A percentile compares a stretch with the other conserved stretches of the same genome.
Conservation (phyloP, 2,329 filamentous ascomycete genomes). For the Stemphylium beticola region DNA sequence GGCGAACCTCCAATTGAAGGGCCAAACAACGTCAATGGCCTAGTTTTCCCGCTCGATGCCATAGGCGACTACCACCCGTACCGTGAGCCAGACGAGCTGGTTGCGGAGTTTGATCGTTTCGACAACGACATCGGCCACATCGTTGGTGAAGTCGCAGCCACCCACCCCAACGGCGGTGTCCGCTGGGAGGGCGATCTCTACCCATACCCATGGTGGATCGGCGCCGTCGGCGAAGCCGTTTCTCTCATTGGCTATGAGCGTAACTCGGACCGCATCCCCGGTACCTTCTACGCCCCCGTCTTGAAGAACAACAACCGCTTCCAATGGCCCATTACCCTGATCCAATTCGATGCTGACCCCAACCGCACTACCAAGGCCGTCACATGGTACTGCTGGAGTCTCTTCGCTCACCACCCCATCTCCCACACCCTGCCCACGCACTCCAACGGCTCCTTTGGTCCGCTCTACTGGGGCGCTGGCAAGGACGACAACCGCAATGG, state of each 20-base stretch:
- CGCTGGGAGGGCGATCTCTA: constrained; percentile 36
- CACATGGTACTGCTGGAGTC: constrained; percentile 47
- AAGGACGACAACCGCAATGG: constrained; percentile 35
- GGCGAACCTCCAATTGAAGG: constrained; percentile 40
- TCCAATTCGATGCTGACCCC: constrained; percentile 51
- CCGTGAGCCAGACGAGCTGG: constrained; percentile 52
- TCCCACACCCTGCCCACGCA: constrained; percentile 52
- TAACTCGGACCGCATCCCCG: constrained; percentile 65
- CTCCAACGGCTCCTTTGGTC: constrained; percentile 48
- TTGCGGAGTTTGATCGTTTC: constrained; percentile 51
- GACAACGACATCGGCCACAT: constrained; percentile 49
- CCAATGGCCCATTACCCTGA: constrained; percentile 48
- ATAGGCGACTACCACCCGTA: constrained; percentile 54
- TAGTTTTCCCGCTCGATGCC: constrained; percentile 26
- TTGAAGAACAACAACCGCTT: constrained; percentile 45
- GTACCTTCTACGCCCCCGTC: constrained; percentile 49
- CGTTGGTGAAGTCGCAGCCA: constrained; percentile 46
- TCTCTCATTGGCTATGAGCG: constrained; percentile 69
- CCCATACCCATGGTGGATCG: constrained; percentile 54
- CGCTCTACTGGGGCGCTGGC: constrained; percentile 56
- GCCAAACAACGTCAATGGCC: constrained; percentile 37
- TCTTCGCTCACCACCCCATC: constrained; percentile 53
- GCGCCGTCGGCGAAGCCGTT: constrained; percentile 68
- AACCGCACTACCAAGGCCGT: constrained; percentile 37
- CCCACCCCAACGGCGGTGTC: constrained; percentile 38